Evolutionary conservation across 768 basidiomycete genomes (phyloP).

Genomic region (Coprinellus aureogranulatus): DNA sequence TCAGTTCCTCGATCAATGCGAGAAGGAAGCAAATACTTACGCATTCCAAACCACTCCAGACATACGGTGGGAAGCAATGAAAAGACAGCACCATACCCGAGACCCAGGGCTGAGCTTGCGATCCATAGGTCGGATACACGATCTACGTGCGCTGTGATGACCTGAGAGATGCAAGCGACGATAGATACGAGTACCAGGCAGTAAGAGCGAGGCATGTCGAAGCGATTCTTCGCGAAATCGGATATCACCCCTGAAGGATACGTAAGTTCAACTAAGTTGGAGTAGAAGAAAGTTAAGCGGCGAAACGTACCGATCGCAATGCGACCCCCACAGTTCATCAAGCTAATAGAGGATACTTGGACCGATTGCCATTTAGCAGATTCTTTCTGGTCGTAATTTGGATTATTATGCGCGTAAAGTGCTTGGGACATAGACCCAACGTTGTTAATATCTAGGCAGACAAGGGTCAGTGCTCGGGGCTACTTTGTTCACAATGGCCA

Average conservation of each 20-base stretch:
- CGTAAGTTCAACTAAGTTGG: not conserved
- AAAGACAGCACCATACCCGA: slow-evolving; percentile 72
- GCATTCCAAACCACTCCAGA: slow-evolving; percentile 87
- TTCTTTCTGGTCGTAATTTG: slow-evolving; percentile 62
- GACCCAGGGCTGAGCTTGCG: slow-evolving; percentile 49
- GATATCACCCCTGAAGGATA: slow-evolving; percentile 56
- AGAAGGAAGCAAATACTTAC: slow-evolving; percentile 41
- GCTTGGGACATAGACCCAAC: slow-evolving; percentile 77
- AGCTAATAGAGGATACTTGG: slow-evolving; percentile 80
- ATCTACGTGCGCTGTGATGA: slow-evolving; percentile 53
- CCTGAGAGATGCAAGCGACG: slow-evolving; percentile 72
- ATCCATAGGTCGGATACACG: slow-evolving; percentile 67
- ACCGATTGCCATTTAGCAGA: slow-evolving; percentile 76
- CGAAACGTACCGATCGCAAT: slow-evolving; percentile 61
- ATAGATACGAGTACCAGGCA: slow-evolving; percentile 65
- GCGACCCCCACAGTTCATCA: slow-evolving; percentile 80
- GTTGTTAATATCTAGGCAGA: slow-evolving; percentile 75
- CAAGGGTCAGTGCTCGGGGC: slow-evolving; percentile 27
- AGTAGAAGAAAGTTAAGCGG: not conserved
- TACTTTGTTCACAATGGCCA: slow-evolving; percentile 13
- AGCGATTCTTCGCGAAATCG: slow-evolving; percentile 58
- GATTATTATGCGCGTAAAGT: slow-evolving; percentile 54
- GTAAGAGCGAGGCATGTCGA: slow-evolving; percentile 63
- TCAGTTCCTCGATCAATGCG: not conserved
- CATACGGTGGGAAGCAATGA: slow-evolving; percentile 73